Conservation (phyloP, 148 eudicot species). For the Cornus suecica region DNA sequence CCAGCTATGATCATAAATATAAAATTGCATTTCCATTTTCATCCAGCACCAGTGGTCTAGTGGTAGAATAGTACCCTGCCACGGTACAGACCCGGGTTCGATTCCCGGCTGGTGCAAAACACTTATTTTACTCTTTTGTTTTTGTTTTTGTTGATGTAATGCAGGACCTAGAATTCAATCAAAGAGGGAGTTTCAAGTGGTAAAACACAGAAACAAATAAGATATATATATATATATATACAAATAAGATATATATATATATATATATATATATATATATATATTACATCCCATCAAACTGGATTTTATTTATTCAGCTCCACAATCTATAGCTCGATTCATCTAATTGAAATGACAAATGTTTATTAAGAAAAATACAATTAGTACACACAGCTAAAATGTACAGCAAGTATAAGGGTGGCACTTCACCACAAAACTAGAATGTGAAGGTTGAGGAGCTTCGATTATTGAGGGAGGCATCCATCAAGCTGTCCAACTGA, state of each 20-base stretch:
- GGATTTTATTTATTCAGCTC: neutral
- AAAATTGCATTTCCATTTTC: too few relatives aligned
- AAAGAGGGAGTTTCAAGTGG: too few relatives aligned
- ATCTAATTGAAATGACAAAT: neutral
- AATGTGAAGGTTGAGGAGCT: neutral
- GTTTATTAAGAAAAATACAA: neutral
- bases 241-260: too few relatives aligned
- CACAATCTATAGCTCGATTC: neutral
- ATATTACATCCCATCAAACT: neutral
- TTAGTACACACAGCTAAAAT: neutral
- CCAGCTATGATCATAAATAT: too few relatives aligned
- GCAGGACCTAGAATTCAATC: too few relatives aligned
- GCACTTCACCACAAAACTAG: neutral
- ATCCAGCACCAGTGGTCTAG: conserved; percentile 53
- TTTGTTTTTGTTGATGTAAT: too few relatives aligned
- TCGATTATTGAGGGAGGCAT: neutral
- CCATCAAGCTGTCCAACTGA: neutral
- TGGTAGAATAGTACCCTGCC: conserved; percentile 82
- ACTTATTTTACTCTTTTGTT: too few relatives aligned
- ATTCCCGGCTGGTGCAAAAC: conserved; percentile 62
- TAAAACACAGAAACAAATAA: too few relatives aligned
- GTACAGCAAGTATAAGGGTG: neutral
- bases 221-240: too few relatives aligned
- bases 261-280: too few relatives aligned
- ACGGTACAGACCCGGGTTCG: conserved; percentile 78